Conservation (phyloP, 331 rosid species). For the Arachis monticola region DNA sequence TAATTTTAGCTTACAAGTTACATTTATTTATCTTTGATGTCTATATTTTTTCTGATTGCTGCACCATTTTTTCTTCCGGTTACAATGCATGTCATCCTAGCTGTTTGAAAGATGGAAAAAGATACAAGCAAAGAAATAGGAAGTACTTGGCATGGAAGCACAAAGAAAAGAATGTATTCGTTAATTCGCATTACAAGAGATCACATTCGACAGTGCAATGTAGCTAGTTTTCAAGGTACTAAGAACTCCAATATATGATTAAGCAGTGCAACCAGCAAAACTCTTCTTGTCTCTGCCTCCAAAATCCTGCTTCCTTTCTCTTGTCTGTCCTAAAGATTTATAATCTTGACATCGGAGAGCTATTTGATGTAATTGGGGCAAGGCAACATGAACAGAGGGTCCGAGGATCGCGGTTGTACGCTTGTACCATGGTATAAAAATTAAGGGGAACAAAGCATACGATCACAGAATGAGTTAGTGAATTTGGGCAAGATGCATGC, state of each 20-base stretch:
- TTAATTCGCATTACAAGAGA: slow-evolving; percentile 33
- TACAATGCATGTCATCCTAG: slow-evolving; percentile 77
- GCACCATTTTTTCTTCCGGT: slow-evolving; percentile 98
- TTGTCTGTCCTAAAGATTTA: slow-evolving; percentile 2
- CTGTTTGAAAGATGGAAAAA: slow-evolving; percentile 88
- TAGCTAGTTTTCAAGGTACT: slow-evolving; percentile 23
- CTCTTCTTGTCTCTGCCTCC: slow-evolving; percentile 19
- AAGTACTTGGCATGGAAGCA: slow-evolving; percentile 69
- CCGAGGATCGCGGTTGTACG: slow-evolving; percentile 15
- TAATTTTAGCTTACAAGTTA: slow-evolving; percentile 10
- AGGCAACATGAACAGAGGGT: background rate
- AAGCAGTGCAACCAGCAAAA: slow-evolving; percentile 10
- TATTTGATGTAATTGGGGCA: slow-evolving; percentile 1
- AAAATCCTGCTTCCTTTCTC: slow-evolving; percentile 5
- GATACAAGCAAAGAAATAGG: slow-evolving; percentile 76
- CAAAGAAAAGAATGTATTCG: slow-evolving; percentile 48
- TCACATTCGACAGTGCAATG: slow-evolving; percentile 20
- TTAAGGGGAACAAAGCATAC: background rate
- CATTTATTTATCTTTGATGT: slow-evolving; percentile 23
- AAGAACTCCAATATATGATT: slow-evolving; percentile 23
- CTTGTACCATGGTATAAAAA: slow-evolving; percentile 28
- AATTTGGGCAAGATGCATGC: slow-evolving; percentile 4
- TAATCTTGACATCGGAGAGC: slow-evolving; percentile 19
- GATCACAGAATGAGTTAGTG: background rate
- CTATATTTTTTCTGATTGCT: slow-evolving; percentile 31